Evolutionary conservation across 805 yeast genomes (phyloP).

Genomic region (Wickerhamomyces strasburgensis): DNA sequence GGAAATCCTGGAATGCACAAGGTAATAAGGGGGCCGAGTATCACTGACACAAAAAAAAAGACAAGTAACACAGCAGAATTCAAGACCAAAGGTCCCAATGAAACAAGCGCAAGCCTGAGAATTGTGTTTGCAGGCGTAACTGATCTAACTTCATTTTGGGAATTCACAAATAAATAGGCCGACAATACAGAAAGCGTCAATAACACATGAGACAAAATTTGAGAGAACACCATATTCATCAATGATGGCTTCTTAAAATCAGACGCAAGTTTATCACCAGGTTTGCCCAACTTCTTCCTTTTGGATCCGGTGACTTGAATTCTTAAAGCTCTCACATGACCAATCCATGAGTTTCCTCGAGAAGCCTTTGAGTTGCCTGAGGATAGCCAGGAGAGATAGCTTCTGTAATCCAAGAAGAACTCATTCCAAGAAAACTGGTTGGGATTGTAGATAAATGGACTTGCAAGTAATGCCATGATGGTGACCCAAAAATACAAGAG

Average conservation of each 20-base stretch:
- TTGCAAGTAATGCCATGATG: conserved; percentile 44
- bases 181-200: conserved; percentile 31
- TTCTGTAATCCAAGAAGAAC: conserved; percentile 55
- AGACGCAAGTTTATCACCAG: conserved; percentile 35
- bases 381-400: conserved; percentile 38
- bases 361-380: conserved; percentile 42
- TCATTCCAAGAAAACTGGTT: conserved; percentile 61
- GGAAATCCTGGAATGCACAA: conserved; percentile 39
- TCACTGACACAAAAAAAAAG: conserved; percentile 37
- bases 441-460: conserved; percentile 63
- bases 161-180: conserved; percentile 50
- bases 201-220: conserved; percentile 34
- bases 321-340: conserved; percentile 45
- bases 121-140: conserved; percentile 35
- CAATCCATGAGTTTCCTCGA: conserved; percentile 36
- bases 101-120: conserved; percentile 38
- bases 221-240: conserved; percentile 37
- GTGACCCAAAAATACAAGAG: conserved; percentile 63
- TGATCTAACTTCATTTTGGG: conserved; percentile 42
- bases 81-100: conserved; percentile 43
- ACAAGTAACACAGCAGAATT: conserved; percentile 37
- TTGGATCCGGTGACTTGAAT: conserved; percentile 56
- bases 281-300: conserved; percentile 32
- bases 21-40: conserved; percentile 44
- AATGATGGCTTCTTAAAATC: conserved; percentile 48